Evolutionary conservation across 2,329 filamentous ascomycete genomes (phyloP).

Genomic region (Paracoccidioides brasiliensis): DNA sequence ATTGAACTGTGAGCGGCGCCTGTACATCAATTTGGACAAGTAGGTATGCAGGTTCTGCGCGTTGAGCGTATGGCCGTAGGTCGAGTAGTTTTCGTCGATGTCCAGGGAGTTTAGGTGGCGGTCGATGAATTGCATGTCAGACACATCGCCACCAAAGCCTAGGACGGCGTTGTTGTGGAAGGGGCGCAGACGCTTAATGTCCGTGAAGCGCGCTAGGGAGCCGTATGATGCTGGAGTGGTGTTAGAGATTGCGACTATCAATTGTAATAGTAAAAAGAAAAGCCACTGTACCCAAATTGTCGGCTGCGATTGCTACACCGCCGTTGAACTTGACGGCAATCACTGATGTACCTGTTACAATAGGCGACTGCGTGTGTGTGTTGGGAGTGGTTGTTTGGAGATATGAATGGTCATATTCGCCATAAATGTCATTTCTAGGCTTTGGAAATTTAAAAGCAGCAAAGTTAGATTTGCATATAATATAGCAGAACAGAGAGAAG

Average conservation of each 20-base stretch:
- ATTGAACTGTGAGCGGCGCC: constrained; percentile 87
- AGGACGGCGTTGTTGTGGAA: constrained; percentile 77
- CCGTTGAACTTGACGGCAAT: constrained; percentile 91
- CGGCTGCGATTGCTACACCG: constrained; percentile 89
- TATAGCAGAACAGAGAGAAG: neutral
- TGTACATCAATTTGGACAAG: constrained; percentile 90
- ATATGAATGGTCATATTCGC: constrained; percentile 78
- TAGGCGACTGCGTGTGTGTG: constrained; percentile 79
- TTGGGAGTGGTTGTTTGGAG: constrained; percentile 58
- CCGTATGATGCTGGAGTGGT: constrained; percentile 70
- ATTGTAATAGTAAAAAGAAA: neutral
- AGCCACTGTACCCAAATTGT: constrained; percentile 67
- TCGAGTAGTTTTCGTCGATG: constrained; percentile 75
- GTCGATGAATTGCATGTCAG: constrained; percentile 98
- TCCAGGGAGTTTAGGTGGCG: constrained; percentile 74
- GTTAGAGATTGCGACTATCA: neutral
- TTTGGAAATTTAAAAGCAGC: constrained; percentile 27
- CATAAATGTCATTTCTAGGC: constrained; percentile 97
- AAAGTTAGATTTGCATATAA: constrained; percentile 6
- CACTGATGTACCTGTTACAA: constrained; percentile 94
- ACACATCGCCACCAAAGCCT: constrained; percentile 93
- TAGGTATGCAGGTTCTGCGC: constrained; percentile 96
- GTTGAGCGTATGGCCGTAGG: constrained; percentile 48
- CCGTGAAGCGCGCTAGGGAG: constrained; percentile 88
- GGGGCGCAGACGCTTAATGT: constrained; percentile 84